A percentile compares a stretch with the other conserved stretches of the same genome.
phyloP scores from a whole-genome alignment of 495 filamentous ascomycete species.

The Umbilicaria muhlenbergii region DNA sequence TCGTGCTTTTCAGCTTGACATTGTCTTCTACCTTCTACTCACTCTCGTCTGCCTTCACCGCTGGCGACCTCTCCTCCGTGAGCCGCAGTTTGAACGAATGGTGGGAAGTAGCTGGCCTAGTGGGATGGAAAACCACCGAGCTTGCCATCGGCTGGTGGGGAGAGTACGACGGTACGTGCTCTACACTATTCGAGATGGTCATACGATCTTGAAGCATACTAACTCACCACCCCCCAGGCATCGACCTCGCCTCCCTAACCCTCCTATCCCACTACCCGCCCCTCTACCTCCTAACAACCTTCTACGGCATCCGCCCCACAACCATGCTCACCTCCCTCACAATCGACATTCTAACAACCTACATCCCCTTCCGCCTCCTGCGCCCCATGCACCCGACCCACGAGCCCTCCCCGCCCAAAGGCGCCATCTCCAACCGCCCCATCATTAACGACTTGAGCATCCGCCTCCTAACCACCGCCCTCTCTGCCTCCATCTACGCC shows the following conservation, averaged over 20 bases:
- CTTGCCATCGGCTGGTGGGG: constrained; percentile 55
- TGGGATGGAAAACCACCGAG: constrained; percentile 53
- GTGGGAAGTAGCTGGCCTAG: constrained; percentile 42
- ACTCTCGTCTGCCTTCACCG: constrained; percentile 30
- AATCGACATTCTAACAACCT: constrained; percentile 50
- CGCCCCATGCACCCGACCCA: constrained; percentile 48
- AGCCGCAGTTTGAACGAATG: constrained; percentile 42
- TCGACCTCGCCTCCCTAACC: constrained; percentile 53
- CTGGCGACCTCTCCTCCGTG: constrained; percentile 43
- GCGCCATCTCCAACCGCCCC: constrained; percentile 42
- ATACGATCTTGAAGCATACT: neutral
- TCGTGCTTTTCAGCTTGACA: constrained; percentile 45
- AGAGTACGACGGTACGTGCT: constrained; percentile 46
- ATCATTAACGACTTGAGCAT: constrained; percentile 53
- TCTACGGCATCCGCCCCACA: constrained; percentile 49
- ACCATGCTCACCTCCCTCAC: constrained; percentile 39
- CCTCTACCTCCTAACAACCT: constrained; percentile 51
- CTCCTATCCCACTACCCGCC: constrained; percentile 56
- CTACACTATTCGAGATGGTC: neutral
- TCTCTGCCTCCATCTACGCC: constrained; percentile 53
- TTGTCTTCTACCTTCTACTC: constrained; percentile 42
- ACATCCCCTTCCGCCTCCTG: constrained; percentile 54
- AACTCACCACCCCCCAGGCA: constrained; percentile 23
- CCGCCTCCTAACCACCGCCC: constrained; percentile 42
- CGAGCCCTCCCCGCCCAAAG: constrained; percentile 27